Evolutionary conservation across 2,329 filamentous ascomycete genomes (phyloP).

Genomic region (Nemania sp.): DNA sequence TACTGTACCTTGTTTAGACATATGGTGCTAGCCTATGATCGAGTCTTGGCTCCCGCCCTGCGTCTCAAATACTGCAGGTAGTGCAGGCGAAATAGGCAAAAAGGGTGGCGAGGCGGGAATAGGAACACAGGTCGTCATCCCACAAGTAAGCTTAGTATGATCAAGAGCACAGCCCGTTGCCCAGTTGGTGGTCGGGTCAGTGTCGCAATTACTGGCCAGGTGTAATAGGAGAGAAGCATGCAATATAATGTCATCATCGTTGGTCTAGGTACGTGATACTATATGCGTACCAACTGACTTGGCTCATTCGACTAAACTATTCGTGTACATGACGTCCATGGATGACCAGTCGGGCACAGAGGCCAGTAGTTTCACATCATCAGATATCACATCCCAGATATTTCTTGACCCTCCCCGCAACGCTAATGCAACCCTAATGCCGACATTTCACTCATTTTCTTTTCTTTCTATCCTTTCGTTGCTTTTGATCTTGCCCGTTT

Average conservation of each 20-base stretch:
- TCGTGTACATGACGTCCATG: background rate
- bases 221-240: background rate
- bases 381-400: conserved; percentile 12
- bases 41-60: background rate
- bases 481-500: too few species aligned
- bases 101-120: background rate
- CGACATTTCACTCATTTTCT: background rate
- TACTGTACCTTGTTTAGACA: background rate
- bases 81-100: background rate
- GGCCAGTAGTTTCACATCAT: background rate
- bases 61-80: background rate
- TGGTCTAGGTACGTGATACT: background rate
- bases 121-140: background rate
- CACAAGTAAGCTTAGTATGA: background rate
- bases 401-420: background rate
- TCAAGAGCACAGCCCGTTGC: too few species aligned
- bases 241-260: background rate
- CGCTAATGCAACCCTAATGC: conserved; percentile 23
- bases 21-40: background rate
- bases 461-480: background rate
- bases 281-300: background rate
- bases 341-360: background rate
- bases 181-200: too few species aligned
- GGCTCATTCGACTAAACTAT: background rate
- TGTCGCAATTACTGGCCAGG: too few species aligned